Percentiles rank a stretch among this genome's conserved stretches.
Evolutionary conservation across 768 basidiomycete genomes (phyloP).

Genomic region (Panus rudis): DNA sequence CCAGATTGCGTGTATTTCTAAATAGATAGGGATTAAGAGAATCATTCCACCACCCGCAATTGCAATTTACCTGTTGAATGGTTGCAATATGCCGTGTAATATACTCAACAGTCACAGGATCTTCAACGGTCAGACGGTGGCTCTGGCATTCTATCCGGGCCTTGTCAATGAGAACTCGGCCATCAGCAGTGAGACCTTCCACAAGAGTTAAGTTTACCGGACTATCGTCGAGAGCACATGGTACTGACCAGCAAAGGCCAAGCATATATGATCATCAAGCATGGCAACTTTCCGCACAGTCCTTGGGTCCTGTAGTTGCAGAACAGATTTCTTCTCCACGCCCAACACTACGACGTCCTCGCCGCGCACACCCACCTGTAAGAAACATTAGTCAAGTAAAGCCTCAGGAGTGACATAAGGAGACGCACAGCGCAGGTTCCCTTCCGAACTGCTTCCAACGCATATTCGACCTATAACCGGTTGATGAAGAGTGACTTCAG

Average conservation of each 20-base stretch:
- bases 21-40: not conserved
- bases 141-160: constrained; percentile 97
- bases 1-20: constrained; percentile 98
- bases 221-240: not conserved
- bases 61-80: constrained; percentile 81
- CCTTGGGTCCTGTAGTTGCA: constrained; percentile 96
- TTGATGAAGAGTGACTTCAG: not conserved
- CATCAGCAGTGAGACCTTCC: constrained; percentile 92
- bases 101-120: constrained; percentile 97
- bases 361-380: constrained; percentile 90
- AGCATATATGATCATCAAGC: constrained; percentile 95
- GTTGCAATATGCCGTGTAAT: constrained; percentile 97
- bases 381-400: constrained; percentile 7
- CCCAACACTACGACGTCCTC: constrained; percentile 93
- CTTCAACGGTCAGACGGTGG: constrained; percentile 94
- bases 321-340: constrained; percentile 97
- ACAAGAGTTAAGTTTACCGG: constrained; percentile 5
- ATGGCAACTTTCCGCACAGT: constrained; percentile 98
- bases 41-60: not conserved
- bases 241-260: constrained; percentile 89
- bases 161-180: constrained; percentile 95
- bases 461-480: constrained; percentile 86
- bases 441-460: constrained; percentile 92
- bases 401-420: not conserved
- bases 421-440: constrained; percentile 89